A percentile compares a stretch with the other conserved stretches of the same genome.
phyloP scores from a whole-genome alignment of 257 asterid genomes.

The Thymus mandschuricus region DNA sequence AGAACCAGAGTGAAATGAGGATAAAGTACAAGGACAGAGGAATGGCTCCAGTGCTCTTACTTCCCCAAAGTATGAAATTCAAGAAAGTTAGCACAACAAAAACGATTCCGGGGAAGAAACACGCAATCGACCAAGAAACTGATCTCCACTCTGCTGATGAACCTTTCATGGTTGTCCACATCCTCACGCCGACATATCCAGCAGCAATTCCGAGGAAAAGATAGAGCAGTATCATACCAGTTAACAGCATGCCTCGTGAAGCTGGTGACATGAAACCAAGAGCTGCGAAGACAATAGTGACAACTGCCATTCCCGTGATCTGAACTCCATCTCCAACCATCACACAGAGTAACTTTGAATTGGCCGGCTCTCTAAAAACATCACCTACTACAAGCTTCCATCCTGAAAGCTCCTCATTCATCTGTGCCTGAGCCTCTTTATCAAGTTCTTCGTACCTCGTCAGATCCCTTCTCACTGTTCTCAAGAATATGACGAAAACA shows the following conservation, averaged over 20 bases:
- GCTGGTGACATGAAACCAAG: constrained; percentile 92
- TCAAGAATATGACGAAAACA: constrained; percentile 76
- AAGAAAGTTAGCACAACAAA: constrained; percentile 67
- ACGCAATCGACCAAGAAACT: constrained; percentile 75
- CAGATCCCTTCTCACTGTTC: constrained; percentile 88
- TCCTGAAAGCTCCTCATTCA: constrained; percentile 91
- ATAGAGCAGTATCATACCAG: constrained; percentile 86
- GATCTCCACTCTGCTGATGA: constrained; percentile 75
- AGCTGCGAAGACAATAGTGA: constrained; percentile 79
- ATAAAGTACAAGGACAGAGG: constrained; percentile 72
- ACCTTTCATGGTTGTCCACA: constrained; percentile 76
- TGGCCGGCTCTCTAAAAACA: constrained; percentile 77
- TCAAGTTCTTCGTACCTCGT: constrained; percentile 86
- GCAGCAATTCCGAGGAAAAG: constrained; percentile 78
- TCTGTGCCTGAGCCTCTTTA: constrained; percentile 86
- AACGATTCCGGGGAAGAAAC: constrained; percentile 84
- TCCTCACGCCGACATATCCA: constrained; percentile 69
- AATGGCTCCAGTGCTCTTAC: constrained; percentile 82
- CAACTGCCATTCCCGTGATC: constrained; percentile 76
- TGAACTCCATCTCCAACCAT: constrained; percentile 89
- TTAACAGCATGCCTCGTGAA: constrained; percentile 82
- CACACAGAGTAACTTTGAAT: constrained; percentile 68
- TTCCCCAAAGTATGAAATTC: constrained; percentile 88
- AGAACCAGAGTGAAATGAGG: constrained; percentile 80
- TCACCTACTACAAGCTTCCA: constrained; percentile 95